phyloP scores from a whole-genome alignment of 495 filamentous ascomycete species.

The Saxophila tyrrhenica region DNA sequence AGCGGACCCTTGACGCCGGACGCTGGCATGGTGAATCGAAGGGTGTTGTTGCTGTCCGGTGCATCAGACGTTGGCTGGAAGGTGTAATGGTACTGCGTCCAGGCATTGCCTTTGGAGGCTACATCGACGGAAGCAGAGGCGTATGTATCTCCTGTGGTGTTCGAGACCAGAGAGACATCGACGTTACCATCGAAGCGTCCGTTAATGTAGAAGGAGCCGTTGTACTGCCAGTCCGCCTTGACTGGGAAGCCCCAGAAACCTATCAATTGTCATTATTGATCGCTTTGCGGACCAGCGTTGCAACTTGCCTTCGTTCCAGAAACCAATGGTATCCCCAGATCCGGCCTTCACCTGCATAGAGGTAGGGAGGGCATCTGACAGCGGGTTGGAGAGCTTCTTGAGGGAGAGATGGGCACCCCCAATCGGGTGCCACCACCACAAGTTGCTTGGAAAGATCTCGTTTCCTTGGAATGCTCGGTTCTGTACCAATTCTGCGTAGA shows the following conservation, averaged over 20 bases:
- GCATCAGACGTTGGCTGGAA: constrained; percentile 28
- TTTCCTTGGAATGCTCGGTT: constrained; percentile 63
- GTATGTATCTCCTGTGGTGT: constrained; percentile 36
- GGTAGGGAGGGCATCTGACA: constrained; percentile 44
- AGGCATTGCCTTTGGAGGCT: constrained; percentile 27
- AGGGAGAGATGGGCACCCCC: constrained; percentile 40
- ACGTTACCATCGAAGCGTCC: constrained; percentile 25
- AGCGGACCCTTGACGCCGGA: constrained; percentile 20
- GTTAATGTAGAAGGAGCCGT: constrained; percentile 28
- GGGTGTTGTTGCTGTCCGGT: constrained; percentile 30
- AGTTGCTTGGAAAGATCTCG: constrained; percentile 23
- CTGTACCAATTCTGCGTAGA: constrained; percentile 61
- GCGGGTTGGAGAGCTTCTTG: constrained; percentile 34
- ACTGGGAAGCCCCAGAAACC: constrained; percentile 21
- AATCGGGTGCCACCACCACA: constrained; percentile 45
- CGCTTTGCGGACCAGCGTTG: background rate
- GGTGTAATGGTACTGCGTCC: constrained; percentile 39
- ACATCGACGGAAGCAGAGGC: constrained; percentile 33
- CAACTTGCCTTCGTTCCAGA: constrained; percentile 21
- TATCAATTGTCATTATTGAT: background rate
- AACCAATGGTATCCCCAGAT: constrained; percentile 9
- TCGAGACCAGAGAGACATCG: constrained; percentile 35
- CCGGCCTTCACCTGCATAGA: constrained; percentile 44
- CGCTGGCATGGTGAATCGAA: constrained; percentile 28
- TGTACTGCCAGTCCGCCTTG: constrained; percentile 19